These are phyloP conservation scores for Chlorella vulgaris DNA, from an alignment of 139 green algal species.

Conservation along the genomic window DNA sequence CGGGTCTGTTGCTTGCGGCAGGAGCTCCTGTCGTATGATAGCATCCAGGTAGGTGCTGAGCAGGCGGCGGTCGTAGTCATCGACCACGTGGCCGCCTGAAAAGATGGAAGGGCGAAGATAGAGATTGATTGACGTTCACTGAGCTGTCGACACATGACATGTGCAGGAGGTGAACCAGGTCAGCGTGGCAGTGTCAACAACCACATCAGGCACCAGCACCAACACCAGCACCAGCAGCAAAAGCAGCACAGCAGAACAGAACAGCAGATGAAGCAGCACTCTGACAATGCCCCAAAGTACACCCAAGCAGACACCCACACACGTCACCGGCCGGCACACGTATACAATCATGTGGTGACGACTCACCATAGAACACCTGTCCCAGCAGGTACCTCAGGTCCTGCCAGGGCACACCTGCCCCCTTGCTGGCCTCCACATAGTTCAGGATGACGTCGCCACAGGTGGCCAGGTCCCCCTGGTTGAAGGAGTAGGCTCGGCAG, in stretches of 20 bases:
- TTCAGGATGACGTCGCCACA: conserved; percentile 83
- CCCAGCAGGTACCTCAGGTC: conserved; percentile 93
- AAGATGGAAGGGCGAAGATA: not conserved
- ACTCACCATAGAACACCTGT: conserved; percentile 90
- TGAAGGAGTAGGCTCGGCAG: conserved; percentile 93
- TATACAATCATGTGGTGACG: too few species aligned
- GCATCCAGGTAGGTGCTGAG: conserved; percentile 74
- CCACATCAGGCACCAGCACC: not conserved
- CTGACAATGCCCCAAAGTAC: too few species aligned
- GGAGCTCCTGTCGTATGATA: conserved; percentile 80
- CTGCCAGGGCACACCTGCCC: conserved; percentile 85
- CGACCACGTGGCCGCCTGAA: conserved; percentile 93
- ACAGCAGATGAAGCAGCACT: too few species aligned
- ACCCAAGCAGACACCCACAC: not conserved
- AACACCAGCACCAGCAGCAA: too few species aligned
- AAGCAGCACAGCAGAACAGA: too few species aligned
- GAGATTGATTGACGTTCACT: too few species aligned
- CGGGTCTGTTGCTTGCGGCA: conserved; percentile 54
- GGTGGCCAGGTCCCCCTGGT: conserved; percentile 88
- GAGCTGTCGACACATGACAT: too few species aligned
- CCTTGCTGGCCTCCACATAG: conserved; percentile 87
- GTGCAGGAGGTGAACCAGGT: too few species aligned
- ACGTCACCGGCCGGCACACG: too few species aligned
- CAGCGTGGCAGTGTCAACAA: too few species aligned
- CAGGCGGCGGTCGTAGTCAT: conserved; percentile 90